Evolutionary conservation across 2,329 filamentous ascomycete genomes (phyloP).

Genomic region (Alternaria gansuensis): DNA sequence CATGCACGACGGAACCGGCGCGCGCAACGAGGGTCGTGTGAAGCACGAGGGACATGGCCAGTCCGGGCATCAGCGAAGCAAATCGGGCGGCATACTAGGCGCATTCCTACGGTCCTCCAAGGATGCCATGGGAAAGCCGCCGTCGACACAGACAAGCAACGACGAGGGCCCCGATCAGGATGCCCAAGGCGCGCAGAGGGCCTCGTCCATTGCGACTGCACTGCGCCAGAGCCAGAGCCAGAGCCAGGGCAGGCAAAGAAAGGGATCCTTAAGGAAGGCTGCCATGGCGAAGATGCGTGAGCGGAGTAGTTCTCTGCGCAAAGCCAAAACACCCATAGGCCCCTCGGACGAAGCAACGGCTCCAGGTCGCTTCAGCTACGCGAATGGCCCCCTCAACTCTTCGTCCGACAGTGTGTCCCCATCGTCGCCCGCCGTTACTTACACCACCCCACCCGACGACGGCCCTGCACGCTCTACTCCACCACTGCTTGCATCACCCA

Average conservation of each 20-base stretch:
- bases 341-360: slow-evolving; percentile 32
- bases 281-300: slow-evolving; percentile 70
- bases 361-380: slow-evolving; percentile 52
- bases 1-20: slow-evolving; percentile 38
- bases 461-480: slow-evolving; percentile 42
- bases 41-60: slow-evolving; percentile 12
- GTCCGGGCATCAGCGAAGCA: slow-evolving; percentile 55
- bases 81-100: slow-evolving; percentile 72
- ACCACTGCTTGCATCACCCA: slow-evolving; percentile 47
- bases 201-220: slow-evolving; percentile 45
- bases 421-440: slow-evolving; percentile 22
- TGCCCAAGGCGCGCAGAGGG: slow-evolving; percentile 39
- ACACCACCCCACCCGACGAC: slow-evolving; percentile 1
- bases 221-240: slow-evolving; percentile 60
- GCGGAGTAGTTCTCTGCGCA: slow-evolving; percentile 42
- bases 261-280: slow-evolving; percentile 86
- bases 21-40: slow-evolving; percentile 2
- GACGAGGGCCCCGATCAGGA: slow-evolving; percentile 38
- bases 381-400: slow-evolving; percentile 46
- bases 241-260: slow-evolving; percentile 69
- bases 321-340: slow-evolving; percentile 29
- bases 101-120: slow-evolving; percentile 49
- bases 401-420: slow-evolving; percentile 45
- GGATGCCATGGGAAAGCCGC: slow-evolving; percentile 30
- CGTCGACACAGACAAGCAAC: slow-evolving; percentile 38